Percentiles rank a stretch among this genome's conserved stretches.
These are phyloP conservation scores for Populus tomentosa DNA, from an alignment of 441 rosid genomes.

Conservation along the genomic window DNA sequence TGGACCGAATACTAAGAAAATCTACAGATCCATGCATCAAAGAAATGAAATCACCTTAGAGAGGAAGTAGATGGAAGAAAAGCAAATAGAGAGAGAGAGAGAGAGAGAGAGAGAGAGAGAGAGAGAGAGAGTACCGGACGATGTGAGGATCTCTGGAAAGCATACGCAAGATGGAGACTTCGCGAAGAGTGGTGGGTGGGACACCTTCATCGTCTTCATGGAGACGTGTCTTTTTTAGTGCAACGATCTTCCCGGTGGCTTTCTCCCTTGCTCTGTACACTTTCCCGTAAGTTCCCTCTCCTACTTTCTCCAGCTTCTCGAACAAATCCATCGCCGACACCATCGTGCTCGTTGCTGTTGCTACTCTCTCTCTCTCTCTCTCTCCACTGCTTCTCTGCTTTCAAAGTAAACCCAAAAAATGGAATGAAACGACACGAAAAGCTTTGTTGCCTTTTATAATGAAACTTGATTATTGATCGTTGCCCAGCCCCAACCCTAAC, in stretches of 20 bases:
- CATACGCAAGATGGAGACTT: too few species aligned
- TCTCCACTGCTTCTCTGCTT: not conserved
- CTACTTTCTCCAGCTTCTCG: slow-evolving; percentile 97
- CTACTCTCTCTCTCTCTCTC: not conserved
- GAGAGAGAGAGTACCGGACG: too few species aligned
- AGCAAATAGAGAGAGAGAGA: too few species aligned
- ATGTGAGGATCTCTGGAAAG: too few species aligned
- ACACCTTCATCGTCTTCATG: too few species aligned
- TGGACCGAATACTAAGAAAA: too few species aligned
- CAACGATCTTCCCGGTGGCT: slow-evolving; percentile 89
- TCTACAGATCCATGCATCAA: too few species aligned
- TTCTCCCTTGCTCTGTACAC: slow-evolving; percentile 92
- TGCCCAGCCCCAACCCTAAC: slow-evolving; percentile 16
- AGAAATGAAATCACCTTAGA: too few species aligned
- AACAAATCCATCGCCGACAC: slow-evolving; percentile 80
- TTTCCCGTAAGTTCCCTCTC: slow-evolving; percentile 97
- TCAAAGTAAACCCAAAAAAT: not conserved
- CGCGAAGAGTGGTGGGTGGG: too few species aligned
- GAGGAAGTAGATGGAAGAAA: too few species aligned
- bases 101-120: too few species aligned
- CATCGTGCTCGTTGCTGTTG: not conserved
- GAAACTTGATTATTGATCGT: slow-evolving; percentile 1
- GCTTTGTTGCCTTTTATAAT: too few species aligned
- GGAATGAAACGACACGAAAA: not conserved
- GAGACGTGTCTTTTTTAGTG: slow-evolving; percentile 98